These are phyloP conservation scores for Pueraria montana DNA, from an alignment of 306 rosid species.

Conservation along the genomic window DNA sequence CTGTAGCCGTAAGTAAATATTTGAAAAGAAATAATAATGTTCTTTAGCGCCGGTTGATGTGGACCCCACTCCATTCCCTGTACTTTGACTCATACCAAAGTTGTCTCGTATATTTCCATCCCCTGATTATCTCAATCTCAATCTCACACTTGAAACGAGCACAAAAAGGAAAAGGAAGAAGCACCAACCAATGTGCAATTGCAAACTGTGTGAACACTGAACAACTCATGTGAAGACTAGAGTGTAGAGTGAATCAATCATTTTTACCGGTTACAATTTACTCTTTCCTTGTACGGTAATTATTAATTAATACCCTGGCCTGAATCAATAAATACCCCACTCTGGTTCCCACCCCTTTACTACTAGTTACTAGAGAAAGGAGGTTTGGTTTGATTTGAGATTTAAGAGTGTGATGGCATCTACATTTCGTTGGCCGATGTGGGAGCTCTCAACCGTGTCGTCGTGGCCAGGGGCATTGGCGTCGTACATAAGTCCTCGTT, in stretches of 20 bases:
- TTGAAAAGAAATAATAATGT: not conserved
- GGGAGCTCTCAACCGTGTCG: conserved; percentile 41
- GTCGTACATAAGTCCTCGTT: conserved; percentile 3
- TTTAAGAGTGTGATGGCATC: conserved; percentile 43
- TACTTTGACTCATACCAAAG: not conserved
- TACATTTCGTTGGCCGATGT: conserved; percentile 50
- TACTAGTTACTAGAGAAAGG: not conserved
- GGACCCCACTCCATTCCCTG: conserved; percentile 8
- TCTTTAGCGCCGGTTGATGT: not conserved
- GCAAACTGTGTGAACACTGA: too few relatives aligned
- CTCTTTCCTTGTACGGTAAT: too few relatives aligned
- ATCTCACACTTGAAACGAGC: not conserved
- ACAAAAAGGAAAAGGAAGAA: too few relatives aligned
- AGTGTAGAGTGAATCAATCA: too few relatives aligned
- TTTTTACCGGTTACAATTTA: not conserved
- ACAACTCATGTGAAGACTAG: too few relatives aligned
- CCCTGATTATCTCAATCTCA: not conserved
- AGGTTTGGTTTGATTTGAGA: not conserved
- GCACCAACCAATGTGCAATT: too few relatives aligned
- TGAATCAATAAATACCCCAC: not conserved
- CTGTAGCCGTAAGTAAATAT: not conserved
- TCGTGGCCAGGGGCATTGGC: conserved; percentile 44
- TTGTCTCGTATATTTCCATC: not conserved
- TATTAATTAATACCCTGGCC: too few relatives aligned
- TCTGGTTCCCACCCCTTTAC: not conserved